Base-by-base conservation (phyloP, 2,329 filamentous ascomycete species). In the Aureobasidium zeae region DNA sequence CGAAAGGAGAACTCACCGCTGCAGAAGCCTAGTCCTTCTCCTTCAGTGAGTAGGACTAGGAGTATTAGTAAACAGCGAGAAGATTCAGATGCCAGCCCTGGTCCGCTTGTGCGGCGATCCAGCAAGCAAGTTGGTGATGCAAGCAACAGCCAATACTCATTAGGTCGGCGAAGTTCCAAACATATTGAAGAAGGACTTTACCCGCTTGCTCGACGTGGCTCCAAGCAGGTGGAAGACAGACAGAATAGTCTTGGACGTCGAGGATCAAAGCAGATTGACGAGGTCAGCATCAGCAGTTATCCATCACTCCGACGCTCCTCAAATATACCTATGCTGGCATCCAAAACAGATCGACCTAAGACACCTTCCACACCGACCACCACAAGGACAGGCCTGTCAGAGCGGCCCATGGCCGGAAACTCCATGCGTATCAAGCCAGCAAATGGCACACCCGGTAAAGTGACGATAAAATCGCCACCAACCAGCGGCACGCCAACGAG, bases 341-440 rank as follows among this genome's bases (percentile, higher is more conserved):
- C 30, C 22, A 39, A 36, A 10, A 10, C 28, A 12, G 39, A 43
- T 29, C 22, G 39, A 15, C 39, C 39, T 4, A 43, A 43, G 34
- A 60, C 50, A 42, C 59, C 55, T 56, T 44, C 57, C 49, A 44
- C 36, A 17, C 48, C 50, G 61, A 71, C 52, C 68, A 71, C 52
- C 68, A 72, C 58, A 69, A 55, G 59, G 11, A 47, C 69, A 70
- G 66, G 81, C 67, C 55, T 76, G 1, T 64, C 64, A 5, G 68
- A 72, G 50, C 64, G 66, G 13, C 63, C 64, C 6, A 66, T 60
- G n/a, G 64, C 65, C n/a, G 68, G 64, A n/a, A 71, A 71, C 51
- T 65, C 67, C 2, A 63, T 73, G 48, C 81, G 78, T 52, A 68
- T 86, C 24, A 78, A 82, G 9, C 71, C 64, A 7, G 53, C 17